Evolutionary conservation across 2,329 filamentous ascomycete genomes (phyloP), one percentile per base, ranked within the genome.

Genomic region (Albophoma yamanashiensis): DNA sequence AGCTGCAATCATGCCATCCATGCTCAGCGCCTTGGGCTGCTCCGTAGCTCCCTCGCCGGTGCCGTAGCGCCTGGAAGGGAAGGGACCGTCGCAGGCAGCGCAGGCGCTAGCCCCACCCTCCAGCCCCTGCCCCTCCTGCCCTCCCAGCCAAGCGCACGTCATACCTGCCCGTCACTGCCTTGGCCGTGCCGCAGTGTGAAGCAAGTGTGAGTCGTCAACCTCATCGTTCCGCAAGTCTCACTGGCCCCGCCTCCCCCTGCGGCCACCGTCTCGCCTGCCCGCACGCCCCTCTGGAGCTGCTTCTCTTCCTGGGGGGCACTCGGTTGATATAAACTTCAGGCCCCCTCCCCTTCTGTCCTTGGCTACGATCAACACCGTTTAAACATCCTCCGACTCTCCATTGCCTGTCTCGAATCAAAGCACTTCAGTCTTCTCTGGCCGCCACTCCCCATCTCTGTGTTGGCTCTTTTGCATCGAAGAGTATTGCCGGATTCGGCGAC

Each of bases 161-260:
- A 34, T 73, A n/a, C 55, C 38, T 42, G 55, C 45, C 43, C 25
- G 22, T 1, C n/a, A 47, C 36, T 56, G 55, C 20, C 55, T 39
- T 56, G 55, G 20, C 55, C 47, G 47, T 31, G 43, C 43, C n/a
- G 40, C 17, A 45, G 27, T 42, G 40, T 42, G 55, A 57, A 11
- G 14, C 38, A 43, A 15, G 55, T 43, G 55, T 57, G 36, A 57
- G 55, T 43, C 56, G 39, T 8, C 17, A 34, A 12, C 25, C 55
- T 42, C 25, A 43, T 39, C 55, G 39, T 57, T 22, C 55, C 55
- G 55, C 40, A 31, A 27, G 55, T 42, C 38, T 56, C 55, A 43
- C 39, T 45, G 5, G 40, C 25, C 39, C 55, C 50, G 20, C 31
- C 11, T 55, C 31, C 50, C 50, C 50, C 31, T 53, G 50, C 31